Conservation (phyloP, 306 rosid genomes). For the Macrotyloma uniflorum region DNA sequence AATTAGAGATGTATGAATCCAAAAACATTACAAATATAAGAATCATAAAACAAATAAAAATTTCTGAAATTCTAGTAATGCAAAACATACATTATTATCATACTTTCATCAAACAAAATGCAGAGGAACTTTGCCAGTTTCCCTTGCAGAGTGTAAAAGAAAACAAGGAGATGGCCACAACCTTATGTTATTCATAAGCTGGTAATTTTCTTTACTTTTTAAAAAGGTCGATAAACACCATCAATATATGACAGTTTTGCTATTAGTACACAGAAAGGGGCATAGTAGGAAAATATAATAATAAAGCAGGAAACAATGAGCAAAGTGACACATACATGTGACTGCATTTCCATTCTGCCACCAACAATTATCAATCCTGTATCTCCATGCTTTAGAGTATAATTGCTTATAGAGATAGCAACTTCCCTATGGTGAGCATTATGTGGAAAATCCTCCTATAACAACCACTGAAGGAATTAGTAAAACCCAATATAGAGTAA, state of each 20-base stretch:
- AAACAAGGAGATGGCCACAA: conserved; percentile 5
- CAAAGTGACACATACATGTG: conserved; percentile 67
- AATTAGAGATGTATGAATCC: conserved; percentile 19
- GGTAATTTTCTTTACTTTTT: neutral
- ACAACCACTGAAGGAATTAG: conserved; percentile 33
- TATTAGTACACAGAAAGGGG: conserved; percentile 16
- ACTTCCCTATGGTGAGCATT: conserved; percentile 96
- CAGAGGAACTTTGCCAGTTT: conserved; percentile 21
- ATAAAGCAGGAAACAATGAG: conserved; percentile 20
- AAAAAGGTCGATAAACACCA: conserved; percentile 16
- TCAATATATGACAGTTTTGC: neutral
- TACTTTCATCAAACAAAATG: conserved; percentile 20
- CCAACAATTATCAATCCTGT: conserved; percentile 92
- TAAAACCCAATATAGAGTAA: neutral
- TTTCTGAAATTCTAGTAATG: conserved; percentile 26
- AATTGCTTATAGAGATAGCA: conserved; percentile 82
- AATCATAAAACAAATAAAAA: conserved; percentile 18
- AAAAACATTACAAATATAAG: conserved; percentile 22
- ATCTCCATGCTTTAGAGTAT: conserved; percentile 93
- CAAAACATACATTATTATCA: conserved; percentile 17
- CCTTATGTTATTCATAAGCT: conserved; percentile 14
- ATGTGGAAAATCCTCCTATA: conserved; percentile 93
- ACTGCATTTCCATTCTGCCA: conserved; percentile 97
- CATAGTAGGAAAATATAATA: neutral
- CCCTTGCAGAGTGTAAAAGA: conserved; percentile 12